Conservation (phyloP, 371 early-diverging fungal genomes). For the Mycotypha africana region DNA sequence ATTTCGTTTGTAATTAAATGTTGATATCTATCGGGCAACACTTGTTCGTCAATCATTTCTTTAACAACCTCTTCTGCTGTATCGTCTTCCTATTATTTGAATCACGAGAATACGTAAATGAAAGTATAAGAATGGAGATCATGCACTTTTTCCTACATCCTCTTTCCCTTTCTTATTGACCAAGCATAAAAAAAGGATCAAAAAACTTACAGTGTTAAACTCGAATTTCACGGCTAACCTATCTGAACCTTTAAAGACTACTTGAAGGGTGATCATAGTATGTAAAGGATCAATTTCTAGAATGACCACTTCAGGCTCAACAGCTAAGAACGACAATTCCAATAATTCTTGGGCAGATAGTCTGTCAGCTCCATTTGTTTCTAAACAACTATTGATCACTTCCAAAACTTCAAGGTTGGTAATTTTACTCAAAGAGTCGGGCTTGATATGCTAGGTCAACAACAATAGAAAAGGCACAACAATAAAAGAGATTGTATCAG, state of each 20-base stretch:
- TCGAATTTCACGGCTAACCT: slow-evolving; percentile 85
- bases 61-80: slow-evolving; percentile 87
- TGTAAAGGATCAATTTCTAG: slow-evolving; percentile 55
- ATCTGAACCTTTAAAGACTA: slow-evolving; percentile 80
- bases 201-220: slow-evolving; percentile 71
- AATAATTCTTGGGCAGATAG: slow-evolving; percentile 70
- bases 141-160: not conserved
- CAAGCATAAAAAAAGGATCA: not conserved
- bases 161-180: too few relatives aligned
- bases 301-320: slow-evolving; percentile 72
- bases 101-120: too few relatives aligned
- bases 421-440: slow-evolving; percentile 69
- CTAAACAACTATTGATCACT: slow-evolving; percentile 73
- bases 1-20: slow-evolving; percentile 78
- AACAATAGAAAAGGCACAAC: too few relatives aligned
- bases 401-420: slow-evolving; percentile 67
- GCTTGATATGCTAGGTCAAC: slow-evolving; percentile 64
- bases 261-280: slow-evolving; percentile 66
- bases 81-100: slow-evolving; percentile 78
- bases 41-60: slow-evolving; percentile 86
- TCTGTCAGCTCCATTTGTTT: slow-evolving; percentile 61
- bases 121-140: not conserved
- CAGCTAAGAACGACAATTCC: slow-evolving; percentile 75
- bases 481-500: too few relatives aligned
- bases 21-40: slow-evolving; percentile 68